Base-by-base conservation (phyloP, 768 basidiomycete species). In the Gelatoporia subvermispora region DNA sequence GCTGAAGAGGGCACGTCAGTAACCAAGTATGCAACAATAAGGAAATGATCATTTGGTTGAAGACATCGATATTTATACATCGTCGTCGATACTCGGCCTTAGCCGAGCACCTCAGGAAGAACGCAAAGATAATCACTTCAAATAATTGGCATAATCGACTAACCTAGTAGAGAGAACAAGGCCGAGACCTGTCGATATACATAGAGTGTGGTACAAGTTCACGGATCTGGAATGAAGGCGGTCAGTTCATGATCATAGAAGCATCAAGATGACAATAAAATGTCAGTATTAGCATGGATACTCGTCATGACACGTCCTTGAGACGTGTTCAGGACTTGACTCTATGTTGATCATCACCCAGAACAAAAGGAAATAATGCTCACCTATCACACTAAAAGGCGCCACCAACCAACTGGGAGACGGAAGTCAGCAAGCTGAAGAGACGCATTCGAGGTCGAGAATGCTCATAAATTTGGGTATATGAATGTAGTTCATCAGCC, bases 381-480 rank as follows among this genome's bases (percentile, higher is more conserved):
- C 66, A 78, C 76, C 39, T 28, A 18, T n/a, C 8, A 35, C 31
- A 20, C 7, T 28, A 16, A 38, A 5, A 38, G 13, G n/a, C n/a
- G 8, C 8, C 22, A 42, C 17, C 3, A 46, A 49, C n/a, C n/a
- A 50, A 22, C 48, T 20, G 38, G 25, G 35, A 43, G 41, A 39
- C 16, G 21, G 20, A 17, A 24, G 47, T 62, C 39, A 62, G 53
- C 51, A 48, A 48, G 40, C 39, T 22, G 18, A 45, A n/a, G 45
- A 15, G 36, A 11, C 48, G 44, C 36, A 50, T 13, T 23, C 51
- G 52, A 52, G 41, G 31, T 43, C 54, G 52, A 52, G 44, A 63
- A 67, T 57, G 71, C 75, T 90, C 88, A 72, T 88, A 89, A 90
- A 91, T 89, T 91, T 90, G 88, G 88, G 88, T 91, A 90, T 91